Evolutionary conservation across 768 basidiomycete genomes (phyloP).

Genomic region (Naematelia aurantialba): DNA sequence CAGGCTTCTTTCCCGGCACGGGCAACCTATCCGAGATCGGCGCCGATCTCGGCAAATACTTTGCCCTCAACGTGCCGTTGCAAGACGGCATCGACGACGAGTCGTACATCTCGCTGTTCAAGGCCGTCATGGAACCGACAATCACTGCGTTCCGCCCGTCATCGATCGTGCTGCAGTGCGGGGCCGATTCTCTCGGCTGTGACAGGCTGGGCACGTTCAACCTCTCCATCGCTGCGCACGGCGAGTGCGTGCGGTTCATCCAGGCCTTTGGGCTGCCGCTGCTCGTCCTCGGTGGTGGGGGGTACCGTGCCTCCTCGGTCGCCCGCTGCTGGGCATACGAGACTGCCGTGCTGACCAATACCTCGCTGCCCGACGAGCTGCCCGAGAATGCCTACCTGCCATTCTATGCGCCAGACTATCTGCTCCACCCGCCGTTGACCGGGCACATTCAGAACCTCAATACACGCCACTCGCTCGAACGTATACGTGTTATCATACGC

Average conservation of each 20-base stretch:
- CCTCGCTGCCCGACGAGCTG: conserved; percentile 74
- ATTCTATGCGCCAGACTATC: conserved; percentile 89
- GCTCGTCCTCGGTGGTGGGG: conserved; percentile 88
- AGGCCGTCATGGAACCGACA: conserved; percentile 90
- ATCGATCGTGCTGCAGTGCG: conserved; percentile 91
- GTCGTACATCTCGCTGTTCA: conserved; percentile 92
- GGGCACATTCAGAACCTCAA: conserved; percentile 81
- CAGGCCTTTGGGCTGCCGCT: conserved; percentile 86
- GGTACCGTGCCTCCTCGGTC: conserved; percentile 95
- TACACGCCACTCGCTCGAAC: conserved; percentile 72
- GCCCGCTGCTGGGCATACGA: conserved; percentile 99
- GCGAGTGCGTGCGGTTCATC: conserved; percentile 96
- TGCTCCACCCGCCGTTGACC: conserved; percentile 85
- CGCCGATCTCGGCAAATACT: conserved; percentile 79
- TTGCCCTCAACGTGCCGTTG: conserved; percentile 88
- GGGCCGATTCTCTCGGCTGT: conserved; percentile 91
- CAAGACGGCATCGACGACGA: conserved; percentile 97
- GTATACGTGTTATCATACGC: conserved; percentile 76
- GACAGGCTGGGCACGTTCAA: conserved; percentile 97
- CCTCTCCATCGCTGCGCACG: conserved; percentile 92
- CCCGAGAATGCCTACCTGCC: conserved; percentile 85
- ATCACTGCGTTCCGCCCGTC: conserved; percentile 82
- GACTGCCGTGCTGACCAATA: conserved; percentile 84
- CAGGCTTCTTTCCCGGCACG: conserved; percentile 97
- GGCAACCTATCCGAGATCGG: conserved; percentile 90